Evolutionary conservation across 2,329 filamentous ascomycete species (phyloP), one percentile per base, ranked within the genome.

Genomic region (Penicillium sp.): DNA sequence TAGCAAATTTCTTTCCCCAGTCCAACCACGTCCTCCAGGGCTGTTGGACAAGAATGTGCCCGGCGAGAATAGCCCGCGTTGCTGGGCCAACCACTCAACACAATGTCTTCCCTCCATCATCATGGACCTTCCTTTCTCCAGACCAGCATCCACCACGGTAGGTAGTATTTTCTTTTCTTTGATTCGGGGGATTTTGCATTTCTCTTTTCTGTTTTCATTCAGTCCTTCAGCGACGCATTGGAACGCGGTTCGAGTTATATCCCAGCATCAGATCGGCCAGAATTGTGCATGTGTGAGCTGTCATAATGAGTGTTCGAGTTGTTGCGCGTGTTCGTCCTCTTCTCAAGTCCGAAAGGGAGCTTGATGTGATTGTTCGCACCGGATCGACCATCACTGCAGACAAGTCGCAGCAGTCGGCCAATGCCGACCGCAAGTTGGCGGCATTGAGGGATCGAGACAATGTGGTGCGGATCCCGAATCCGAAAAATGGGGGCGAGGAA

Each of bases 301-400:
- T 23, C 51, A 62, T 41, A 42, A 68, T 67, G 64, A 67, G 63
- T 42, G 85, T 95, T 51, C 77, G 86, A 59, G 89, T 96, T 42
- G 85, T 96, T 48, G 89, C 90, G 42, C 79, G 92, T 51, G 85
- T 98, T 55, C 82, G 90, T 54, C 90, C 90, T 35, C 76, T 95
- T 47, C 79, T 95, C 47, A 82, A 85, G 54, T 80, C 83, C 48
- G 92, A 96, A 71, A 73, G 83, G 41, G 85, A 92, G 59, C 84
- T 84, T 65, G 90, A 96, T 68, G 76, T 85, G 44, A 95, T 96
- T 52, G 82, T 96, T 50, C 76, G 80, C 6, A 81, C 81, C 32
- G 77, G 74, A 45, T 75, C 72, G 40, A 36, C 58, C 42, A 14
- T 32, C 29, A 20, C 41, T 33, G 13, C 42, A 40, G 39, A 52